A percentile compares a stretch with the other conserved stretches of the same genome.
Conservation (phyloP, 345 rosid genomes). For the Eutrema yunnanense region DNA sequence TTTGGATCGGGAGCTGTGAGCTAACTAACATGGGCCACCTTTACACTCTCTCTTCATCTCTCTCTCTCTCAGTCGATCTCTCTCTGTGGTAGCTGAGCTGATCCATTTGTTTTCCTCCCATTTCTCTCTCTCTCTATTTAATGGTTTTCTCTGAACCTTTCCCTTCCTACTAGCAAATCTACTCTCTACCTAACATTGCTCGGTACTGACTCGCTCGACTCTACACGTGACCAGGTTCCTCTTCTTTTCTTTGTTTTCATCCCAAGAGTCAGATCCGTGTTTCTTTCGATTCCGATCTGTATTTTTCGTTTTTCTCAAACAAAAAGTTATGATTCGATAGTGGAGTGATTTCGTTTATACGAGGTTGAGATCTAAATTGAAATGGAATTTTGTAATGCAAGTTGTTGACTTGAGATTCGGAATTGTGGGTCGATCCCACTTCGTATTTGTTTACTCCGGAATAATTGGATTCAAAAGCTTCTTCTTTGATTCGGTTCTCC, state of each 20-base stretch:
- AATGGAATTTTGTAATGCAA: background rate
- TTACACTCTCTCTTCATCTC: background rate
- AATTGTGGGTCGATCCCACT: slow-evolving; percentile 2
- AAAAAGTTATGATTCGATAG: background rate
- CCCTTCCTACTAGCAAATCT: background rate
- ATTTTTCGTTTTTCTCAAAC: background rate
- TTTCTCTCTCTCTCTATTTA: slow-evolving; percentile 6
- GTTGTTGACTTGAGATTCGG: background rate
- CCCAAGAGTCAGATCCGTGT: slow-evolving; percentile 9
- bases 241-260: background rate
- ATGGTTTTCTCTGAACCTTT: slow-evolving; percentile 3
- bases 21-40: slow-evolving; percentile 42
- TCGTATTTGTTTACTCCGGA: background rate
- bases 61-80: background rate
- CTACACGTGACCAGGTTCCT: slow-evolving; percentile 2
- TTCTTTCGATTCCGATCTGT: slow-evolving; percentile 1
- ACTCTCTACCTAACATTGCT: slow-evolving; percentile 16
- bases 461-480: background rate
- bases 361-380: slow-evolving; percentile 4
- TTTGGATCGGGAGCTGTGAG: slow-evolving; percentile 12
- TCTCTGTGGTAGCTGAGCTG: slow-evolving; percentile 1
- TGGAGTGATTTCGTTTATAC: background rate
- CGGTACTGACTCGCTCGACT: slow-evolving; percentile 2
- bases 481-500: background rate
- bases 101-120: slow-evolving; percentile 22